Base-by-base conservation (phyloP, 305 asterid species). In the Fraxinus sp. region DNA sequence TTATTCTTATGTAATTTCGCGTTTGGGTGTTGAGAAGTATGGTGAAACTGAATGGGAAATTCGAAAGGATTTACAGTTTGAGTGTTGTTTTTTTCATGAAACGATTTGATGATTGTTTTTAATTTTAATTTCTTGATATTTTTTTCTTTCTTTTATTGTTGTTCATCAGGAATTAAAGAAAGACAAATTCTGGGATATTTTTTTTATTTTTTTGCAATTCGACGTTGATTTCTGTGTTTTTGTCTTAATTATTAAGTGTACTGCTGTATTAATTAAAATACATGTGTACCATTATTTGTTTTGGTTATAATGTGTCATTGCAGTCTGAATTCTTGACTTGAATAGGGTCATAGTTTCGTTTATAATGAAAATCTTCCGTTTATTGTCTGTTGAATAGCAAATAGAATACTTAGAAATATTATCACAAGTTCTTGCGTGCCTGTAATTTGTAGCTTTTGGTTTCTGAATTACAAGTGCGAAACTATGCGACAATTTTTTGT, bases 381-480 rank as follows among this genome's bases (percentile, higher is more conserved):
- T 32, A 59, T 9, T 55, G 26, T 64, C 72, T 75, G 36, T 18
- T 82, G 11, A 36, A 30, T 26, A 77, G 9, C 77, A 41, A 13
- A 22, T 55, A n/a, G 18, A 70, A 26, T 70, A 49, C n/a, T 26
- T 78, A 26, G n/a, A 33, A 33, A 80, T 9, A 33, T 41, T 3
- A 28, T 32, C 10, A 66, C 14, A 18, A 49, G 32, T 57, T 83
- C 79, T 64, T 78, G 83, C 77, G 73, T 81, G 83, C 68, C 66
- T 62, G 13, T 39, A 39, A 13, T 16, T 73, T 52, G 33, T 81
- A 16, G 9, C 24, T 78, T 64, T 75, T 72, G 14, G 14, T 33
- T 28, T 43, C 72, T 3, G 33, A 33, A 59, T 22, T 7, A 16
- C 20, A n/a, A 49, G 16, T 13, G 20, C 49, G 2, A 52, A 52